phyloP scores from a whole-genome alignment of 805 yeast genomes.

The Schwanniomyces pseudopolymorphus region DNA sequence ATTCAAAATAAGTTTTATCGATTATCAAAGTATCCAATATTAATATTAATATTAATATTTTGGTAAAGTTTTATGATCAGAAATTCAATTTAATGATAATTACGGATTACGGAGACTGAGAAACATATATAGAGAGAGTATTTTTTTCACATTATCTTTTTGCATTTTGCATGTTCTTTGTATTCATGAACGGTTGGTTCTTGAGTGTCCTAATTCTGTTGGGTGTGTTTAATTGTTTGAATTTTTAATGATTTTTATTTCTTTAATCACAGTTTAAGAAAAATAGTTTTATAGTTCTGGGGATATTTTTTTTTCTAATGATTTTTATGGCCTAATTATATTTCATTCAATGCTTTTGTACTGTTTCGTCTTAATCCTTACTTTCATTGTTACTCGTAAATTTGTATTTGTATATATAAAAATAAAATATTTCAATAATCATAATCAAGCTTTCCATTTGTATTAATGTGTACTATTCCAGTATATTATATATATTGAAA shows the following conservation, averaged over 20 bases:
- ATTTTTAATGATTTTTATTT: not conserved
- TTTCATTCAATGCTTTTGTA: not conserved
- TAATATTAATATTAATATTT: not conserved
- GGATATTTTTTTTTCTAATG: not conserved
- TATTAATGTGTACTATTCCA: too few species aligned
- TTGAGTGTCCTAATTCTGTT: not conserved
- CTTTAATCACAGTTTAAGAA: not conserved
- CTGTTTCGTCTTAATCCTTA: not conserved
- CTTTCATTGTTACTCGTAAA: too few species aligned
- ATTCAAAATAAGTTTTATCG: slow-evolving; percentile 5
- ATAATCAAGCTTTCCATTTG: too few species aligned
- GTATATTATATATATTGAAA: too few species aligned
- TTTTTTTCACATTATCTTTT: not conserved
- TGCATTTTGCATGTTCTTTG: not conserved
- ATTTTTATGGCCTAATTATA: not conserved
- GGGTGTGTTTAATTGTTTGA: not conserved
- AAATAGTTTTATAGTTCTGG: not conserved
- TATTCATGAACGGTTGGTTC: not conserved
- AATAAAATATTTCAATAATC: not conserved
- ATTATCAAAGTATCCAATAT: too few species aligned
- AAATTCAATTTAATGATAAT: not conserved
- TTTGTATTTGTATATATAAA: not conserved
- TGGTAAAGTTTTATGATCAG: not conserved
- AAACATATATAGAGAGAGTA: not conserved
- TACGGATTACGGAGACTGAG: not conserved